These are phyloP conservation scores for Cladosporium colombiae DNA, from an alignment of 2,329 filamentous ascomycete genomes.

Conservation along the genomic window DNA sequence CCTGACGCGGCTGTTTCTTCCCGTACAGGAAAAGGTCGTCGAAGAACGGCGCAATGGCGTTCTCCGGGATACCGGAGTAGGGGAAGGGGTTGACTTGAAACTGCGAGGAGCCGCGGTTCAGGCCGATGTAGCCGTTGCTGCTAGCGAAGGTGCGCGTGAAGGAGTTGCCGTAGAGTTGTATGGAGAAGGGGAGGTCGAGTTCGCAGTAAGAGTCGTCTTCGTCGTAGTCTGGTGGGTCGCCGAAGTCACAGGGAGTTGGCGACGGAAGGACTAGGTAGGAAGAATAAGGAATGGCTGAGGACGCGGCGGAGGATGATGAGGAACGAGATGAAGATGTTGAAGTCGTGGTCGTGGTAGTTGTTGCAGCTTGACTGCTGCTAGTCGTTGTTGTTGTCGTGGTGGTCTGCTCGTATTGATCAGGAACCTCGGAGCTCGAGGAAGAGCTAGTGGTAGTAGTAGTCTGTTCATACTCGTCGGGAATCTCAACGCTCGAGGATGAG, in stretches of 20 bases:
- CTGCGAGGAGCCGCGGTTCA: constrained; percentile 30
- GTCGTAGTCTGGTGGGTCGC: constrained; percentile 29
- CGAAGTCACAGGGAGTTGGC: constrained; percentile 37
- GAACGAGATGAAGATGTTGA: constrained; percentile 9
- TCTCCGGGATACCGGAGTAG: constrained; percentile 29
- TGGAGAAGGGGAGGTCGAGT: constrained; percentile 34
- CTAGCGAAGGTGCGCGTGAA: constrained; percentile 29
- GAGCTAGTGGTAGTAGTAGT: constrained; percentile 9
- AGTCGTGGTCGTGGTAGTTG: constrained; percentile 15
- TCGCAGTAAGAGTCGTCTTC: constrained; percentile 39
- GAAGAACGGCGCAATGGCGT: constrained; percentile 35
- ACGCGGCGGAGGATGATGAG: constrained; percentile 14
- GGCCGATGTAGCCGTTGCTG: constrained; percentile 37
- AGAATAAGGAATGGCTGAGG: constrained; percentile 20
- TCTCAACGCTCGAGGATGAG: neutral
- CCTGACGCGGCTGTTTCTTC: constrained; percentile 25
- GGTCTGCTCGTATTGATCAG: constrained; percentile 1
- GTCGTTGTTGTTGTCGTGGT: neutral
- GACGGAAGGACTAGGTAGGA: constrained; percentile 31
- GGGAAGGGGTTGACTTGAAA: constrained; percentile 29
- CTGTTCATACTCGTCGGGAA: neutral
- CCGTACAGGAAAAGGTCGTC: constrained; percentile 37
- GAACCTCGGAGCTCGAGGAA: neutral
- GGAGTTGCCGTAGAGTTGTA: constrained; percentile 30
- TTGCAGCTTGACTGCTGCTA: neutral